Percentiles rank a stretch among this genome's conserved stretches.
These are phyloP conservation scores for Parvularia atlantis DNA, from an alignment of 78 protist species.

Conservation along the genomic window DNA sequence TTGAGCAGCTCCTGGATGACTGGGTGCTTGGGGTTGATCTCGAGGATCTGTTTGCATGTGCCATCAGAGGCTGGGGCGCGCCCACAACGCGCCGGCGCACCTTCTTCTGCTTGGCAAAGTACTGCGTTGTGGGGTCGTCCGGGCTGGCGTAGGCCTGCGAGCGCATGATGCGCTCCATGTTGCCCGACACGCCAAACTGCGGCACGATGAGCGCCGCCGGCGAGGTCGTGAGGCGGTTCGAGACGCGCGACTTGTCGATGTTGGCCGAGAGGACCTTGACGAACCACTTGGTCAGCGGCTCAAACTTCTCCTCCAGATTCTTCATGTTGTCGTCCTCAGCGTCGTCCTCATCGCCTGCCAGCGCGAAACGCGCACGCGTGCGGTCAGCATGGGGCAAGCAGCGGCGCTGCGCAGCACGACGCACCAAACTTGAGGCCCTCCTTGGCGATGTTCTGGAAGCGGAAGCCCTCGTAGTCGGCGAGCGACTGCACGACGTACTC, in stretches of 20 bases:
- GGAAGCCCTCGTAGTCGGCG: slow-evolving; percentile 59
- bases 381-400: not conserved
- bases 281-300: slow-evolving; percentile 61
- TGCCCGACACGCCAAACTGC: slow-evolving; percentile 81
- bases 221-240: slow-evolving; percentile 60
- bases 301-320: slow-evolving; percentile 44
- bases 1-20: slow-evolving; percentile 50
- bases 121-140: not conserved
- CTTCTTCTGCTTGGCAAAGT: slow-evolving; percentile 8
- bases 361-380: too few species aligned
- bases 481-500: slow-evolving; percentile 82
- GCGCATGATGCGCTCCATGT: slow-evolving; percentile 85
- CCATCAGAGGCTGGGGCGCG: slow-evolving; percentile 12
- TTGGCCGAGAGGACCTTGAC: slow-evolving; percentile 43
- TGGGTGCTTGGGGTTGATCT: slow-evolving; percentile 85
- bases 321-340: slow-evolving; percentile 15
- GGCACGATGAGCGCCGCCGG: slow-evolving; percentile 73
- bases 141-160: slow-evolving; percentile 72
- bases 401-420: too few species aligned
- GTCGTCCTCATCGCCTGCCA: slow-evolving; percentile 13
- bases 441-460: slow-evolving; percentile 73
- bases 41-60: slow-evolving; percentile 63
- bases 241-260: slow-evolving; percentile 53
- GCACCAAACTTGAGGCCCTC: slow-evolving; percentile 74
- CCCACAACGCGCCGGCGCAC: too few species aligned